Evolutionary conservation across 192 early-diverging fungal genomes (phyloP).

Genomic region (Coemansia sp.): DNA sequence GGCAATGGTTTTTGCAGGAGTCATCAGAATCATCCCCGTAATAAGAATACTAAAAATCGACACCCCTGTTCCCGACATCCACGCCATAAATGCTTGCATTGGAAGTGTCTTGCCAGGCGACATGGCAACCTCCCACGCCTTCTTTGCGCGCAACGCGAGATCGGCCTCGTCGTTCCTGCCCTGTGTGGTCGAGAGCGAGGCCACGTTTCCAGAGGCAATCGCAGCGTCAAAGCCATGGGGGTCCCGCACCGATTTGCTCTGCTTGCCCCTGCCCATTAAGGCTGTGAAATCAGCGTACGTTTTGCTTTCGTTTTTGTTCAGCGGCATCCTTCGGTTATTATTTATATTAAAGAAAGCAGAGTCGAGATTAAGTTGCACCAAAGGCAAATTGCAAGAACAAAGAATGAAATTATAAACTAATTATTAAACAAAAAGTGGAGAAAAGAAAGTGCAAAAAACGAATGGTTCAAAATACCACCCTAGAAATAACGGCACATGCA

Average conservation of each 20-base stretch:
- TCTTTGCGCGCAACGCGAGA: constrained; percentile 60
- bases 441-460: too few species aligned
- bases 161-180: constrained; percentile 31
- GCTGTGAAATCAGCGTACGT: constrained; percentile 47
- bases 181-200: constrained; percentile 4
- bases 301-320: constrained; percentile 11
- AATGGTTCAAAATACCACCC: too few species aligned
- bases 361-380: too few species aligned
- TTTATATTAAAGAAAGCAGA: too few species aligned
- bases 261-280: constrained; percentile 23
- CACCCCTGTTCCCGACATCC: constrained; percentile 96
- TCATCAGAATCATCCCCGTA: constrained; percentile 93
- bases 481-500: too few species aligned
- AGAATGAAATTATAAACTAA: too few species aligned
- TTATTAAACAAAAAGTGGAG: too few species aligned
- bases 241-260: constrained; percentile 14
- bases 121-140: constrained; percentile 96
- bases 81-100: constrained; percentile 98
- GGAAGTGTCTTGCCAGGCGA: constrained; percentile 88
- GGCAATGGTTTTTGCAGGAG: constrained; percentile 77
- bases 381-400: too few species aligned
- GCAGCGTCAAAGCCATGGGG: constrained; percentile 36
- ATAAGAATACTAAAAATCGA: constrained; percentile 97
- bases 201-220: constrained; percentile 18
- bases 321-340: constrained; percentile 2